Evolutionary conservation across 441 rosid species (phyloP), one percentile per base, ranked within the genome.

Genomic region (Euphorbia schlechtendalii): DNA sequence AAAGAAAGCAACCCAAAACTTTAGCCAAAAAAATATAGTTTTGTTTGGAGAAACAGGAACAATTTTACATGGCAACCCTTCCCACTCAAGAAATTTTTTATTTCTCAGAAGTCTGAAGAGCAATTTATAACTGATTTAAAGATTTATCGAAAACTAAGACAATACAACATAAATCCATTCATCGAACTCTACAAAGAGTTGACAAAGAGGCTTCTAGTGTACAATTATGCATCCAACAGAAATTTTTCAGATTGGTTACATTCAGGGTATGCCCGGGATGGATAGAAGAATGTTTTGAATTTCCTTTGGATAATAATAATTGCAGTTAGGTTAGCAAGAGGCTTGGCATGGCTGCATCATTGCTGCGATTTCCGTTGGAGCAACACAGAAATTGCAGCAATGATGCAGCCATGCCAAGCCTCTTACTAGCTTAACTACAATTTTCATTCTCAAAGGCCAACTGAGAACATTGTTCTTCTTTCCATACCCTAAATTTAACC

Each of bases 351-450:
- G 84, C 81, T 80, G 22, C 83, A 80, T 40, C 81, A 80, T 36
- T 41, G 58, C 40, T 76, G 80, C 38, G 74, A 65, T 52, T 63
- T 65, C 18, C 76, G 78, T 1, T n/a, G n/a, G n/a, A n/a, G 65
- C 61, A 2, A 79, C 64, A 1, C 78, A 74, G 15, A 66, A 63
- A 53, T 65, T 71, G 38, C 80, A 76, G 41, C 59, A 41, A 38
- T 80, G 81, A 40, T 80, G 84, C 18, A 80, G 81, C 84, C 84
- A 77, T 20, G 81, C 78, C 65, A 80, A 45, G 41, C 70, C 84
- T 66, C 77, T 69, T 36, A 80, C 84, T 20, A 73, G 20, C 17
- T 77, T 79, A 8, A 64, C 54, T 5, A 73, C 84, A 36, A 79
- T 64, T 67, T 74, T 79, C 15, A 61, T 20, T 41, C 71, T 61